Conservation (phyloP, 202 grass and related monocot species). For the Setaria italica region DNA sequence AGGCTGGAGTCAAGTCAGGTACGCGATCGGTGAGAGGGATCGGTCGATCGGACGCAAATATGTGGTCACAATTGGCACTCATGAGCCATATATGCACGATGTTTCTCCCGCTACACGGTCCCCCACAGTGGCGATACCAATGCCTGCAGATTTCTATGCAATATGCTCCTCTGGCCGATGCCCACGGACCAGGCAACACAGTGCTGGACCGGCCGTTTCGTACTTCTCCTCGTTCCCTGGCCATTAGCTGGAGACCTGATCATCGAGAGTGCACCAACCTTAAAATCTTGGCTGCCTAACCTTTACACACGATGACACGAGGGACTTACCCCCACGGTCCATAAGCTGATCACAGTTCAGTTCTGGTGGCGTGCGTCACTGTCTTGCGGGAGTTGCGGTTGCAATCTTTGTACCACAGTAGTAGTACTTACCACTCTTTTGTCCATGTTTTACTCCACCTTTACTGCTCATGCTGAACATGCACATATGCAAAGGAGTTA, state of each 20-base stretch:
- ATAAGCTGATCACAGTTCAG: neutral
- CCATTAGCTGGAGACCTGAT: neutral
- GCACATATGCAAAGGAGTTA: neutral
- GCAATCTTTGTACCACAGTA: neutral
- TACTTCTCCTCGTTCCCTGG: neutral
- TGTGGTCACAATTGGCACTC: neutral
- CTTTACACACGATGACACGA: neutral
- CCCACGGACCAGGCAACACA: neutral
- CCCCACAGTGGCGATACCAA: neutral
- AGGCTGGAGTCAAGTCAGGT: neutral
- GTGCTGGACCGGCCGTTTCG: neutral
- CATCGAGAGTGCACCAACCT: neutral
- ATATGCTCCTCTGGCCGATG: neutral
- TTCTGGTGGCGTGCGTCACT: neutral
- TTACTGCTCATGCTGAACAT: neutral
- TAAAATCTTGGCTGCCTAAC: neutral
- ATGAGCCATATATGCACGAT: neutral
- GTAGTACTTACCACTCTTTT: too few relatives aligned
- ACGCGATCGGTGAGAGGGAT: neutral
- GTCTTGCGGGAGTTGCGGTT: neutral
- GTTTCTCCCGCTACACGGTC: neutral
- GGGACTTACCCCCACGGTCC: too few relatives aligned
- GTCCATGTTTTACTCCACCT: too few relatives aligned
- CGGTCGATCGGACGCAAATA: neutral
- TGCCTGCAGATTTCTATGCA: neutral